Base-by-base conservation (phyloP, 306 rosid species). In the Fagus sylvatica region DNA sequence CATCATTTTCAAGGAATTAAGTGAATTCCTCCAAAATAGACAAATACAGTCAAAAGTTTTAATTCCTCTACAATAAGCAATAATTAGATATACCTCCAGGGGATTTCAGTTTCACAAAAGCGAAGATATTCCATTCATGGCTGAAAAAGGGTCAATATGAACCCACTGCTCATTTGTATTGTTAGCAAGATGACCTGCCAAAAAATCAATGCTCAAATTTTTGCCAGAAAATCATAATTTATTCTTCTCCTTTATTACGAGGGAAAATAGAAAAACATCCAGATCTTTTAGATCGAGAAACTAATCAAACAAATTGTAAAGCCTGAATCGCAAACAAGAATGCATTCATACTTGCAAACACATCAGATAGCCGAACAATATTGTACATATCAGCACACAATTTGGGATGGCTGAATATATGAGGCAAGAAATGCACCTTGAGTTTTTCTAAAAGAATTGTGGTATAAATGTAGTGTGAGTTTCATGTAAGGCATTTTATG, bases 61-160 rank as follows among this genome's bases (percentile, higher is more conserved):
- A 48, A 68, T 61, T 4, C 64, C 78, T 76, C 39, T 42, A 72
- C 43, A 32, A 46, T 48, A 79, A 59, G 72, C 72, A 13, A 73
- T 54, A 73, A 84, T 22, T 30, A 62, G 68, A 36, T 40, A 73
- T 90, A 94, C 98, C 97, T 94, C 98, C 97, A 92, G 7, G 89
- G 91, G 34, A 85, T 83, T 72, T 82, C 88, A 78, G 75, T 76
- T 89, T 94, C 97, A 81, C 93, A 89, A 73, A 94, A 94, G 84
- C 88, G 97, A 73, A 73, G 98, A 94, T 83, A 94, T 92, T 71
- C 97, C 98, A 80, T 87, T 94, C 97, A 94, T 94, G 80, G 98
- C 97, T 60, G 98, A 94, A 85, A 83, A 94, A n/a, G 97, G 81
- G 84, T 94, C 98, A 82, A 94, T 92, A 77, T 92, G 97, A 75